These are phyloP conservation scores for Cryphonectria naterciae DNA, from an alignment of 2,329 filamentous ascomycete species.

Conservation along the genomic window DNA sequence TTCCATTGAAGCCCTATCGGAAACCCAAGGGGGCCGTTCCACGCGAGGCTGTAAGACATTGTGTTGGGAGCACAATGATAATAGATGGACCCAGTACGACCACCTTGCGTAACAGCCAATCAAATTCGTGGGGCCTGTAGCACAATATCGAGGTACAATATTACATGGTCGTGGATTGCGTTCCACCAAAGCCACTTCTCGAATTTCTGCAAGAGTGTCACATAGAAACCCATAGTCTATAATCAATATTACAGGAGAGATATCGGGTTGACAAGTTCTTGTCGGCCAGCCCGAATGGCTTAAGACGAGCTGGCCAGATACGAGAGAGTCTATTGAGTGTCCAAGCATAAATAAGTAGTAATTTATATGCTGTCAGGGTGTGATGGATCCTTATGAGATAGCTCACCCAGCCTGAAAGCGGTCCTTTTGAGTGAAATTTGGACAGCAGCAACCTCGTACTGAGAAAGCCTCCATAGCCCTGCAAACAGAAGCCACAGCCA, in stretches of 20 bases:
- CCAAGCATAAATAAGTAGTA: neutral
- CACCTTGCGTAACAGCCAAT: neutral
- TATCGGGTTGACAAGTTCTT: neutral
- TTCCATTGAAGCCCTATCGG: slow-evolving; percentile 2
- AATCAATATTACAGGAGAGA: neutral
- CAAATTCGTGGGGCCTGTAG: neutral
- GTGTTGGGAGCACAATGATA: slow-evolving; percentile 23
- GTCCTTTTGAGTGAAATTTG: neutral
- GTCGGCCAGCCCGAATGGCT: neutral
- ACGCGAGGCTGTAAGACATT: slow-evolving; percentile 7
- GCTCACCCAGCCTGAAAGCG: neutral
- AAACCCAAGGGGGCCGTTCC: neutral
- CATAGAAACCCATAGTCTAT: neutral
- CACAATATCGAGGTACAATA: slow-evolving; percentile 20
- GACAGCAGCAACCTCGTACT: no score
- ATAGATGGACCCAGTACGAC: slow-evolving; percentile 9
- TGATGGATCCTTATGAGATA: neutral
- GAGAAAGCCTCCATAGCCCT: no score
- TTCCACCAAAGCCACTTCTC: neutral
- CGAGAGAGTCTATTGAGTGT: neutral
- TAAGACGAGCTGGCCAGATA: neutral
- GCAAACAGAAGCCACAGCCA: no score
- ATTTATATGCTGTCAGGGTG: neutral
- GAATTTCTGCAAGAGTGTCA: neutral
- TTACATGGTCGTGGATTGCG: neutral